Evolutionary conservation across 192 early-diverging fungal genomes (phyloP), one percentile per base, ranked within the genome.

Genomic region (Linnemannia hyalina): DNA sequence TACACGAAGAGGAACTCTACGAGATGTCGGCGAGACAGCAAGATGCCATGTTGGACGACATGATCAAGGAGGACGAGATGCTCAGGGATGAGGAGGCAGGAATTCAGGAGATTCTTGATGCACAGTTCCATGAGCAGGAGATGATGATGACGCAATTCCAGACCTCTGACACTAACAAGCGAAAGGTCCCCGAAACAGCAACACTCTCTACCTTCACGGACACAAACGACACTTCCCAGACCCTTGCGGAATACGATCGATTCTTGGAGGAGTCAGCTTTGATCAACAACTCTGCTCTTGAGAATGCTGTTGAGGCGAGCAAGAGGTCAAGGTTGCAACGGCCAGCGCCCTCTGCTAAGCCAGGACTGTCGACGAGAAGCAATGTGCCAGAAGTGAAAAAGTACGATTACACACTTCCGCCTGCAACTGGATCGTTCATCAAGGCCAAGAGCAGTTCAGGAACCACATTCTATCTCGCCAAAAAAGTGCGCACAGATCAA

Each of bases 391-490:
- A 76, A 22, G 35, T 29, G 18, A 73, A 74, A 41, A 85, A 74
- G 70, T 47, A 76, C 29, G 87, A 90, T 38, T 92, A 89, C 63
- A 85, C 77, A 3, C 73, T 84, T n/a, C 86, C 87, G 2, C 91
- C 91, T 23, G 70, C 42, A 13, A 89, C 89, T 10, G 89, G 91
- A 71, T 65, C 75, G 3, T 92, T 88, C 65, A 74, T 92, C 38
- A 85, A 75, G 0, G 89, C 88, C 15, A 88, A 38, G 8, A 88
- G 81, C 29, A 74, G 76, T 15, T 82, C 82, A 16, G 91, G 91
- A 18, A 70, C 82, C 44, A 76, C 69, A 44, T 76, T 92, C 46
- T 92, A 92, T 54, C 86, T 92, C n/a, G 73, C 87, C 29, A 90
- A 88, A 55, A 87, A 70, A 69, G n/a, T 82, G 20, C 75, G 78